Conservation (phyloP, 2,329 filamentous ascomycete species). For the Pezicula carpinea region DNA sequence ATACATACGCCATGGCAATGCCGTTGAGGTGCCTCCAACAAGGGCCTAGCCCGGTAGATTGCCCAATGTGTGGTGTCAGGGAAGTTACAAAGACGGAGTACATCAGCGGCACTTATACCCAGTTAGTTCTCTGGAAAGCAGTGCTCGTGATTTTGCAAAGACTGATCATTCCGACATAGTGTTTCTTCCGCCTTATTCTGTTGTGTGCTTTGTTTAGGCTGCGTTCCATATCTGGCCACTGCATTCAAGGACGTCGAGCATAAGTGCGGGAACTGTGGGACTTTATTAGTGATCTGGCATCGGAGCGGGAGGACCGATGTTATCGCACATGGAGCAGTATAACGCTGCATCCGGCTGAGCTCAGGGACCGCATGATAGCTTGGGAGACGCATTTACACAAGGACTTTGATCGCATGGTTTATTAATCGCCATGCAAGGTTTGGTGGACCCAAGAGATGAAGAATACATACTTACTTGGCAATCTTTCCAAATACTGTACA, state of each 20-base stretch:
- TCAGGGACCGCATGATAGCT: too few relatives aligned
- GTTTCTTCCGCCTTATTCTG: constrained; percentile 17
- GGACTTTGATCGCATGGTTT: too few relatives aligned
- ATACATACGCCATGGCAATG: neutral
- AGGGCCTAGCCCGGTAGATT: neutral
- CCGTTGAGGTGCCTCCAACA: neutral
- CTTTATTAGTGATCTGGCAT: constrained; percentile 37
- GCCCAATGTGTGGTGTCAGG: neutral
- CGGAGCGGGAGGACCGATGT: constrained; percentile 37
- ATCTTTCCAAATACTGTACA: too few relatives aligned
- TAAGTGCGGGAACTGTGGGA: constrained; percentile 37
- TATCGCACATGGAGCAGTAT: constrained; percentile 1
- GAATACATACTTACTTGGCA: too few relatives aligned
- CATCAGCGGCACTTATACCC: neutral
- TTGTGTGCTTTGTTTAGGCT: constrained; percentile 29
- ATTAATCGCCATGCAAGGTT: too few relatives aligned
- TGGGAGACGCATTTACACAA: too few relatives aligned
- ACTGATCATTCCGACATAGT: constrained; percentile 5
- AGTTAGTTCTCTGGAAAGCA: neutral
- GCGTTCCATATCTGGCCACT: constrained; percentile 37
- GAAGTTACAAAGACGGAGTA: neutral
- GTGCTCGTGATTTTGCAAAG: neutral
- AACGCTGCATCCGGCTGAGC: too few relatives aligned
- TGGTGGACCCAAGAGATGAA: too few relatives aligned
- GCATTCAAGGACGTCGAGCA: constrained; percentile 40